These are phyloP conservation scores for Saccharomycopsis sp. DNA, from an alignment of 805 yeast species.

Conservation along the genomic window DNA sequence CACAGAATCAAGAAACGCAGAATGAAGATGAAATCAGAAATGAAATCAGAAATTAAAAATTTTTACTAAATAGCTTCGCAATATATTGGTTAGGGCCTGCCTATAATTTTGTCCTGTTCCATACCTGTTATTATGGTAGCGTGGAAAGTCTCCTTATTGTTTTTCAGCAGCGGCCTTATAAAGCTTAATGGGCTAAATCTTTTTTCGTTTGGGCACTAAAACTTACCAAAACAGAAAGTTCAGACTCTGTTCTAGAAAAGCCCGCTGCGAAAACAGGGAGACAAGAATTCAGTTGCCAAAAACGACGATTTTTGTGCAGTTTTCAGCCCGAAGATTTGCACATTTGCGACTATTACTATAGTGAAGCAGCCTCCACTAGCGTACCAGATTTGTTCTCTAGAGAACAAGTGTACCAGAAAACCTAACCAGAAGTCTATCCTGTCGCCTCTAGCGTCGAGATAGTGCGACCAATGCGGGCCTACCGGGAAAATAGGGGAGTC, in stretches of 20 bases:
- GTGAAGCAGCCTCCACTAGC: background rate
- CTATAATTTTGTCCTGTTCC: no score
- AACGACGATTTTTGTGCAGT: background rate
- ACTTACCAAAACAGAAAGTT: background rate
- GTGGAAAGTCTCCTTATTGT: background rate
- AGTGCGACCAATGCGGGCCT: background rate
- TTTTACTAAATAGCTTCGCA: background rate
- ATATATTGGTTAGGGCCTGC: no score
- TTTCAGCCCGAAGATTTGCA: background rate
- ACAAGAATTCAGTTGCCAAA: no score
- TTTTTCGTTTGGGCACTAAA: background rate
- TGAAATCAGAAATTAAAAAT: no score
- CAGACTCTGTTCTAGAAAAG: background rate
- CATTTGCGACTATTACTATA: background rate
- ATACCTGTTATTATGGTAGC: background rate
- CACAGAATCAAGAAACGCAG: background rate
- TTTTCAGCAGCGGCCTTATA: background rate
- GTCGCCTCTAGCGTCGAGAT: background rate
- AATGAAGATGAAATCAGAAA: background rate
- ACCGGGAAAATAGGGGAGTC: background rate
- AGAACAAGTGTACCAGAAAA: background rate
- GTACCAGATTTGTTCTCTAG: no score
- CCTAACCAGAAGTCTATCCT: background rate
- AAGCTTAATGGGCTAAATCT: background rate
- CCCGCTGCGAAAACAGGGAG: background rate